phyloP scores from a whole-genome alignment of 2,329 filamentous ascomycete genomes.

The Colletotrichum sp. region DNA sequence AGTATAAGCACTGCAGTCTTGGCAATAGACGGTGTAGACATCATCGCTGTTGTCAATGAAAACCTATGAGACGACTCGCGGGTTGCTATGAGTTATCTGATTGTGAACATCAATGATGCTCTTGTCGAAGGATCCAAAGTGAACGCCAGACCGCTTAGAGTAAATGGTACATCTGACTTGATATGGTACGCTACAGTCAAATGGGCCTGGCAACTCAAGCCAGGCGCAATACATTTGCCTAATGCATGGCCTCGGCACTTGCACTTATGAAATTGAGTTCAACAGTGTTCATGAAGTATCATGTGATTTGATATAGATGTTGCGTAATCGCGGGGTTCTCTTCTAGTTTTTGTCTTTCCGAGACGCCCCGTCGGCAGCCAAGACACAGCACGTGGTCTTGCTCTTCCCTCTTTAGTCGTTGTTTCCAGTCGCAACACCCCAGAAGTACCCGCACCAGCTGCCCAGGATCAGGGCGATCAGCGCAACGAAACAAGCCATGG shows the following conservation, averaged over 20 bases:
- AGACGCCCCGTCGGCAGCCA: background rate
- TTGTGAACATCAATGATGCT: background rate
- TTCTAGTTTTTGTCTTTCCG: background rate
- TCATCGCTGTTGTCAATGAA: background rate
- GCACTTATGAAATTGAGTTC: background rate
- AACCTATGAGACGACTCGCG: accelerated
- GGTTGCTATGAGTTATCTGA: background rate
- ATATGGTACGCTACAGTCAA: background rate
- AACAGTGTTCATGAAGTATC: background rate
- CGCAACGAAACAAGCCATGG: slow-evolving; percentile 44
- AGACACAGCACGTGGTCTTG: background rate
- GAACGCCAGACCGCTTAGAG: accelerated
- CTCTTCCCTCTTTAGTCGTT: slow-evolving; percentile 28
- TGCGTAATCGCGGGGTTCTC: background rate
- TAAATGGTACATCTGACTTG: background rate
- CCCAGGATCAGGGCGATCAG: slow-evolving; percentile 54
- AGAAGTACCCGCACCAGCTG: slow-evolving; percentile 62
- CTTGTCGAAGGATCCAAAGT: background rate
- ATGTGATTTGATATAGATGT: background rate
- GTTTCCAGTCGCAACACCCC: slow-evolving; percentile 61
- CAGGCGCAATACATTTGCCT: too few species aligned
- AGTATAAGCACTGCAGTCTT: background rate
- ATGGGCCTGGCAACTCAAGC: background rate
- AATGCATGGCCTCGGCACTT: background rate
- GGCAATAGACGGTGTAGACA: accelerated